These are phyloP conservation scores for Naganishia vaughanmartiniae DNA, from an alignment of 768 basidiomycete genomes.

Conservation along the genomic window DNA sequence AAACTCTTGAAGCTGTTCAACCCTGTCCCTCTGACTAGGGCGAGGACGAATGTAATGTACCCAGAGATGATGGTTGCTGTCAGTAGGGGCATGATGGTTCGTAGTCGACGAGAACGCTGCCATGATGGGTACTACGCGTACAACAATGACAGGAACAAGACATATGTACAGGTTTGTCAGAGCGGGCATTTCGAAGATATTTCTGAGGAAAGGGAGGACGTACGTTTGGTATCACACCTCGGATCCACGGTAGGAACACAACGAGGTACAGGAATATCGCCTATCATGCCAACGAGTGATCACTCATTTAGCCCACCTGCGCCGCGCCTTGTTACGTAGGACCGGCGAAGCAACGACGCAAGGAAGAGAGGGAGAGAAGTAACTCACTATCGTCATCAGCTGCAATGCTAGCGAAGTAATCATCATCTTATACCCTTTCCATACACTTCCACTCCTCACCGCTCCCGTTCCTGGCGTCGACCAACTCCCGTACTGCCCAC, in stretches of 20 bases:
- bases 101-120: constrained; percentile 46
- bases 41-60: constrained; percentile 42
- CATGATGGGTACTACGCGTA: constrained; percentile 45
- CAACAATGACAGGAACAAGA: constrained; percentile 10
- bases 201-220: constrained; percentile 10
- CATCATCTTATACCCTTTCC: constrained; percentile 35
- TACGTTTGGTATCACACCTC: constrained; percentile 50
- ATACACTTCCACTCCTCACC: constrained; percentile 3
- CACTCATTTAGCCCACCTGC: too few relatives aligned
- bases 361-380: background rate
- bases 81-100: constrained; percentile 44
- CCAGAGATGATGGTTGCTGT: constrained; percentile 45
- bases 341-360: too few relatives aligned
- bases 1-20: constrained; percentile 41
- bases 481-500: constrained; percentile 14
- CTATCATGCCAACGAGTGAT: constrained; percentile 22
- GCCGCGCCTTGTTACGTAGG: too few relatives aligned
- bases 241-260: constrained; percentile 45
- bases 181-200: background rate
- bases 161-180: background rate
- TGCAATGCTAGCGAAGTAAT: constrained; percentile 38
- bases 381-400: constrained; percentile 42
- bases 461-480: too few relatives aligned
- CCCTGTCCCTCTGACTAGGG: constrained; percentile 35
- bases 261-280: constrained; percentile 51